Evolutionary conservation across 1,284 basidiomycete species (phyloP).

Genomic region (Leccinum angustisporum): DNA sequence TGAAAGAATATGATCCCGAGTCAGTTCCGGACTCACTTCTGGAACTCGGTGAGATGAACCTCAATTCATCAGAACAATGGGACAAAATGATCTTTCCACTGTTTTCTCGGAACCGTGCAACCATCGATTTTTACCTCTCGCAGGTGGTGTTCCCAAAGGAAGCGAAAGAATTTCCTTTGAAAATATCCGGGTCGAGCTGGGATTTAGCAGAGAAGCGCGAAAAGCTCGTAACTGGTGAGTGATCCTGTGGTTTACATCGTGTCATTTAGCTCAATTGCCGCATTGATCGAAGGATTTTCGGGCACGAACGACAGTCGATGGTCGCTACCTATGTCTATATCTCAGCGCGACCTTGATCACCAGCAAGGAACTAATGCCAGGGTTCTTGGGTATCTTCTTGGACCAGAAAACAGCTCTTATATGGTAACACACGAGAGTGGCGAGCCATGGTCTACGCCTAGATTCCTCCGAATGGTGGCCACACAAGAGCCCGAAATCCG

Average conservation of each 20-base stretch:
- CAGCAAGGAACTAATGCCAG: slow-evolving; percentile 51
- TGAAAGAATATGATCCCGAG: slow-evolving; percentile 12
- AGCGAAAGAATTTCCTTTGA: slow-evolving; percentile 48
- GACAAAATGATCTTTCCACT: slow-evolving; percentile 32
- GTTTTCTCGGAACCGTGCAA: slow-evolving; percentile 40
- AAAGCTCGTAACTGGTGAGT: slow-evolving; percentile 28
- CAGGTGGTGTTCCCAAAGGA: slow-evolving; percentile 24
- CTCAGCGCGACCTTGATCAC: slow-evolving; percentile 41
- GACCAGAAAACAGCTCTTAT: slow-evolving; percentile 43
- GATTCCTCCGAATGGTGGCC: neutral
- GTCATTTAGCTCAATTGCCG: neutral
- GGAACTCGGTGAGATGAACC: slow-evolving; percentile 29
- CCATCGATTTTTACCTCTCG: slow-evolving; percentile 51
- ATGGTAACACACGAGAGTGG: slow-evolving; percentile 14
- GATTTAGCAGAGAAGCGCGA: slow-evolving; percentile 45
- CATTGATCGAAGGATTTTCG: slow-evolving; percentile 43
- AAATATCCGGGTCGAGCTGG: slow-evolving; percentile 51
- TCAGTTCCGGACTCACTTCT: slow-evolving; percentile 33
- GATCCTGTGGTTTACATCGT: neutral
- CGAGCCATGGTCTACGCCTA: neutral
- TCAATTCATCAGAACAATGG: slow-evolving; percentile 44
- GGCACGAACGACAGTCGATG: slow-evolving; percentile 56
- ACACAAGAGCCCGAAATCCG: neutral
- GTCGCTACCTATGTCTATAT: slow-evolving; percentile 47
- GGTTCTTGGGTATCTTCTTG: slow-evolving; percentile 47